These are phyloP conservation scores for Aspergillus glaucus DNA, from an alignment of 2,329 filamentous ascomycete species.

Conservation along the genomic window DNA sequence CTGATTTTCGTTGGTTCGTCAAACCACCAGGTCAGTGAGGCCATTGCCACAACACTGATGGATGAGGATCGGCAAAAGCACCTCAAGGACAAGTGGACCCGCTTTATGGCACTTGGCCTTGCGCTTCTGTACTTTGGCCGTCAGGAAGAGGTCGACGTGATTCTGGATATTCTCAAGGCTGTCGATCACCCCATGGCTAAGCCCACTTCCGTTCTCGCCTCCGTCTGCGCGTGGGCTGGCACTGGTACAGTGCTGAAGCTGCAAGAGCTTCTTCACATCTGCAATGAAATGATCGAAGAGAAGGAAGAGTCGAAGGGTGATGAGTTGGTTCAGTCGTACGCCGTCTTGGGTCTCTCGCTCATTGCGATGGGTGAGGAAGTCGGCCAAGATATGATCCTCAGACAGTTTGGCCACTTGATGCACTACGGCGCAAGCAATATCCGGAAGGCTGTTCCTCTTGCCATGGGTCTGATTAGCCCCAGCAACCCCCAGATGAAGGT, in stretches of 20 bases:
- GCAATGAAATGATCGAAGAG: slow-evolving; percentile 94
- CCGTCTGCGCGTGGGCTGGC: slow-evolving; percentile 96
- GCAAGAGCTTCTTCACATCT: slow-evolving; percentile 94
- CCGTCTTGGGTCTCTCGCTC: slow-evolving; percentile 85
- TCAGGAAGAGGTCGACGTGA: slow-evolving; percentile 98
- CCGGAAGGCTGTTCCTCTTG: slow-evolving; percentile 87
- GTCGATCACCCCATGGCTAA: slow-evolving; percentile 96
- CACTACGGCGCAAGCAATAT: slow-evolving; percentile 98
- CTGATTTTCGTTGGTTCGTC: slow-evolving; percentile 90
- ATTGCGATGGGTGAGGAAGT: slow-evolving; percentile 98
- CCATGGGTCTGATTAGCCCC: slow-evolving; percentile 92
- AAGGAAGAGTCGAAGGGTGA: slow-evolving; percentile 92
- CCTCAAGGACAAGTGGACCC: slow-evolving; percentile 95
- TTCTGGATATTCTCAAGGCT: slow-evolving; percentile 91
- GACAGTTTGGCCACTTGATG: slow-evolving; percentile 97
- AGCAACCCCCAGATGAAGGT: slow-evolving; percentile 99
- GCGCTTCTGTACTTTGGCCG: slow-evolving; percentile 92
- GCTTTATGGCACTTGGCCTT: slow-evolving; percentile 90
- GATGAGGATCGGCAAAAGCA: slow-evolving; percentile 88
- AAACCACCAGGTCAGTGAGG: slow-evolving; percentile 82
- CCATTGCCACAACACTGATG: slow-evolving; percentile 85
- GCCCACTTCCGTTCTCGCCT: slow-evolving; percentile 87
- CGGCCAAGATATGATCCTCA: slow-evolving; percentile 96
- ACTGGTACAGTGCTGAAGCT: slow-evolving; percentile 96
- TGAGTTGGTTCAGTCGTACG: slow-evolving; percentile 91